These are phyloP conservation scores for Spergularia bocconei DNA, from an alignment of 148 eudicot species.

Conservation along the genomic window DNA sequence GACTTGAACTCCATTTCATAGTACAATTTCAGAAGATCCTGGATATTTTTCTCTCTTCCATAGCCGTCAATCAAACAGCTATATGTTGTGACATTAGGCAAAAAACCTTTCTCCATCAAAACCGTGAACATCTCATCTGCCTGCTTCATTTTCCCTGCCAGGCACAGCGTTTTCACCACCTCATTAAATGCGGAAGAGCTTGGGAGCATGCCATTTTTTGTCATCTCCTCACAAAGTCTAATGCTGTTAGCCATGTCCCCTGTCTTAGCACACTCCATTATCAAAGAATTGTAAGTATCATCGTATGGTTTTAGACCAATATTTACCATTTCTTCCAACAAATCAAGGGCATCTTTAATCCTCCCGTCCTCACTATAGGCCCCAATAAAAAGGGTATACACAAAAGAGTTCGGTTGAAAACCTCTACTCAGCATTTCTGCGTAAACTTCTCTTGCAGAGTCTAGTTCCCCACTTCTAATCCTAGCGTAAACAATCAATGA, in stretches of 20 bases:
- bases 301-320: slow-evolving; percentile 53
- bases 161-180: slow-evolving; percentile 53
- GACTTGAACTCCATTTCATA: slow-evolving; percentile 72
- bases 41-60: slow-evolving; percentile 44
- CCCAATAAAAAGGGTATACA: slow-evolving; percentile 52
- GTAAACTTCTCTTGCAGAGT: slow-evolving; percentile 54
- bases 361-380: slow-evolving; percentile 55
- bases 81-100: slow-evolving; percentile 53
- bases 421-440: slow-evolving; percentile 77
- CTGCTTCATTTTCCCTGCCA: slow-evolving; percentile 35
- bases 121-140: slow-evolving; percentile 68
- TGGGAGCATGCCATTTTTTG: slow-evolving; percentile 51
- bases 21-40: slow-evolving; percentile 59
- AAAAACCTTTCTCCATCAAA: slow-evolving; percentile 63
- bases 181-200: slow-evolving; percentile 52
- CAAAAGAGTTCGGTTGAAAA: slow-evolving; percentile 64
- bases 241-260: slow-evolving; percentile 46
- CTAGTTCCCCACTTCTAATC: slow-evolving; percentile 49
- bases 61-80: slow-evolving; percentile 61
- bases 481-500: slow-evolving; percentile 61
- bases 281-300: slow-evolving; percentile 61
- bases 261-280: slow-evolving; percentile 44
- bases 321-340: slow-evolving; percentile 55
- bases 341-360: slow-evolving; percentile 49
- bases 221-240: slow-evolving; percentile 56